Evolutionary conservation across 2,329 filamentous ascomycete species (phyloP).

Genomic region (Aspergillus versicolor): DNA sequence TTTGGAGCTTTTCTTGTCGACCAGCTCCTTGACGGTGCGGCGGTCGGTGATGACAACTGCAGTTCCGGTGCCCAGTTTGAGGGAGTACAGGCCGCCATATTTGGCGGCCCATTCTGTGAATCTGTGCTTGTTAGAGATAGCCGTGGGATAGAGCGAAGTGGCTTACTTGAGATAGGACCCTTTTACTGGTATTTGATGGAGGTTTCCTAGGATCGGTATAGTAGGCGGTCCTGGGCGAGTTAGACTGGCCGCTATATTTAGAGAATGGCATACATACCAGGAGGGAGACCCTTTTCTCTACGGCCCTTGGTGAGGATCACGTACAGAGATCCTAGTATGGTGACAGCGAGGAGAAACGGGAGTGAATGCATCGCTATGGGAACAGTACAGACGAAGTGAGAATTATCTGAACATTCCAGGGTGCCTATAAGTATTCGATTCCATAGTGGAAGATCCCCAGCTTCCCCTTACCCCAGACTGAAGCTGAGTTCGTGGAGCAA

Average conservation of each 20-base stretch:
- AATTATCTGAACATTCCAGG: no score
- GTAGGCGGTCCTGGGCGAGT: background rate
- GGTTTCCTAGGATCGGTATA: background rate
- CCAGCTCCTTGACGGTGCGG: background rate
- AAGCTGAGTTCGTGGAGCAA: no score
- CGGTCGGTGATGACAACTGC: slow-evolving; percentile 40
- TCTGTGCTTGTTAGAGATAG: slow-evolving; percentile 21
- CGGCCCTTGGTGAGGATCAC: background rate
- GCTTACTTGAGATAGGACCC: background rate
- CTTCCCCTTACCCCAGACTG: no score
- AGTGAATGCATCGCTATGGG: no score
- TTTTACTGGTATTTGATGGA: background rate
- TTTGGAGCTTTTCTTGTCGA: background rate
- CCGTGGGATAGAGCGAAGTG: no score
- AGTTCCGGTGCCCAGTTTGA: slow-evolving; percentile 46
- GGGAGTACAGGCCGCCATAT: slow-evolving; percentile 45
- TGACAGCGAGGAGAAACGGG: no score
- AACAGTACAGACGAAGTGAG: no score
- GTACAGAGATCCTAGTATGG: no score
- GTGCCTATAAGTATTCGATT: no score
- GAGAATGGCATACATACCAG: no score
- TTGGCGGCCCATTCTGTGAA: slow-evolving; percentile 47
- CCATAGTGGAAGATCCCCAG: no score
- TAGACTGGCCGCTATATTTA: no score
- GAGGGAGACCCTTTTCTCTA: background rate